phyloP scores from a whole-genome alignment of 345 rosid genomes.

The Brassica carinata region DNA sequence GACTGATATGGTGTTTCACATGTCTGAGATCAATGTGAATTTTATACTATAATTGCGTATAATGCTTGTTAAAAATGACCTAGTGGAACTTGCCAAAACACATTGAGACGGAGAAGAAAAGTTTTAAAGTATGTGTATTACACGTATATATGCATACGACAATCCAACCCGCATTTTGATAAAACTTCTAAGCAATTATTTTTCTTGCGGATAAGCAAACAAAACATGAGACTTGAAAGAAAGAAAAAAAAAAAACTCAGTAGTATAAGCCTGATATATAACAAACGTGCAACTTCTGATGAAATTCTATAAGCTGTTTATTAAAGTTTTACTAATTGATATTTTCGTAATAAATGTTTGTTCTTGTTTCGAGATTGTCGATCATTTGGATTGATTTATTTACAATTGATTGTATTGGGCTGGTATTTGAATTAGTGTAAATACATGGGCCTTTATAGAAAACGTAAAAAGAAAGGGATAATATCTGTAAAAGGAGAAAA shows the following conservation, averaged over 20 bases:
- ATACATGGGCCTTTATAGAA: conserved; percentile 18
- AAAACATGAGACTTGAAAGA: background rate
- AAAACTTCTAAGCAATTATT: conserved; percentile 7
- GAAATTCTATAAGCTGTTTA: background rate
- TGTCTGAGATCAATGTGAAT: background rate
- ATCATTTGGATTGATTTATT: background rate
- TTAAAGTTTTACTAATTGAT: background rate
- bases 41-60: background rate
- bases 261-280: background rate
- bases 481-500: background rate
- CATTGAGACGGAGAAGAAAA: background rate
- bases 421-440: conserved; percentile 8
- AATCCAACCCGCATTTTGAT: background rate
- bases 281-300: background rate
- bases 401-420: background rate
- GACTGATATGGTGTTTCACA: background rate
- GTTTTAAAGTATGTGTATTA: background rate
- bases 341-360: background rate
- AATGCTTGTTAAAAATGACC: background rate
- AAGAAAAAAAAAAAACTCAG: background rate
- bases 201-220: conserved; percentile 16
- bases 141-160: background rate
- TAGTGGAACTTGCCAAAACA: conserved; percentile 1
- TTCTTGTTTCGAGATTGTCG: background rate
- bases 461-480: conserved; percentile 17